Evolutionary conservation across 306 rosid species (phyloP), one percentile per base, ranked within the genome.

Genomic region (Castanea sativa): DNA sequence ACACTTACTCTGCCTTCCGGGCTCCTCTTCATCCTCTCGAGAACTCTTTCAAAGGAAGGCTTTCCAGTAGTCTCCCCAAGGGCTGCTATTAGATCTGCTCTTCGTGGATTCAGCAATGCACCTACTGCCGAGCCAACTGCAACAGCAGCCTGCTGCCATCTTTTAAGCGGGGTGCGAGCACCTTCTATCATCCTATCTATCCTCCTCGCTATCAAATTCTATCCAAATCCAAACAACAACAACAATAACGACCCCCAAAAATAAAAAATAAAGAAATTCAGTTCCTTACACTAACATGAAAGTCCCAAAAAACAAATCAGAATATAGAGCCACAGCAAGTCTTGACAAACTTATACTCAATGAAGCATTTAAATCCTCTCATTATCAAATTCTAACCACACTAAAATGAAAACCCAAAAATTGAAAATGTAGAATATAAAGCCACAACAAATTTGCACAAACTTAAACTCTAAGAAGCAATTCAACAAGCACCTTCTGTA

Each of bases 11-110:
- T 89, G 73, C 96, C 99, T 88, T 93, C 93, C 2, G 93, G 87
- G 81, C 82, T 89, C 56, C 51, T 81, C 79, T 86, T 89, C 99
- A 95, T 93, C 86, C 94, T 89, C 58, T 86, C 82, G 35, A 95
- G 94, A 61, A 95, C 94, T 56, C 90, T 93, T 85, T 91, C 90
- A 75, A 93, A 95, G 57, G 99, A 94, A 49, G 96, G 96, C 78
- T 87, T 91, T 77, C 98, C 98, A 4, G 99, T 95, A 2, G 98
- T 95, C 84, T 93, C 98, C 33, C 98, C 99, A 41, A 92, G 93
- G 78, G 99, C 98, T 6, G 99, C 99, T 58, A 93, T 90, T 69
- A 95, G 83, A 83, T 95, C 98, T 0, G 98, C 99, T 86, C 99
- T 89, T 52, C 98, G 92, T 0, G 99, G 98, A 85, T 93, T 88